Percentiles rank a stretch among this genome's conserved stretches.
phyloP scores from a whole-genome alignment of 1,284 basidiomycete species.

The Trichosporon coremiiforme region DNA sequence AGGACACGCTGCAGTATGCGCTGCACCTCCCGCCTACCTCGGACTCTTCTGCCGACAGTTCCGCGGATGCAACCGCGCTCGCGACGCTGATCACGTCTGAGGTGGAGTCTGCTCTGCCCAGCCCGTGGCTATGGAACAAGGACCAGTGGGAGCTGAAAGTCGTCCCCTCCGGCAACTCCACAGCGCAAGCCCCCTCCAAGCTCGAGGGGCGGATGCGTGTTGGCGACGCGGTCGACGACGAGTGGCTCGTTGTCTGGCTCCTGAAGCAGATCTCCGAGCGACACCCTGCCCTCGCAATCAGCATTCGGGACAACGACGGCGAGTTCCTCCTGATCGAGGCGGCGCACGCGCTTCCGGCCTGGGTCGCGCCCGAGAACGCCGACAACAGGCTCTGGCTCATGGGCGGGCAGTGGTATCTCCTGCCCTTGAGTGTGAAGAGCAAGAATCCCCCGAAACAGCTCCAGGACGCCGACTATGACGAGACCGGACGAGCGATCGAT shows the following conservation, averaged over 20 bases:
- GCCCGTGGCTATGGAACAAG: conserved; percentile 79
- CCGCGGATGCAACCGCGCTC: conserved; percentile 65
- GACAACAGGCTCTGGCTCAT: conserved; percentile 96
- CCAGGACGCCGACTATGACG: conserved; percentile 62
- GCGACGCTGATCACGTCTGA: conserved; percentile 68
- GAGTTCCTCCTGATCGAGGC: conserved; percentile 97
- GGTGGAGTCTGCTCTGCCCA: conserved; percentile 64
- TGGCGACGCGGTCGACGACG: conserved; percentile 91
- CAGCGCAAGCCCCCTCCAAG: conserved; percentile 16
- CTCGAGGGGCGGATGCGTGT: conserved; percentile 80
- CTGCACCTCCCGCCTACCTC: conserved; percentile 65
- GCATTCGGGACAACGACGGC: conserved; percentile 86
- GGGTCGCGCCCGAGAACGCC: conserved; percentile 88
- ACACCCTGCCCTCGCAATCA: conserved; percentile 74
- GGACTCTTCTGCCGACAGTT: conserved; percentile 53
- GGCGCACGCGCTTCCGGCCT: conserved; percentile 81
- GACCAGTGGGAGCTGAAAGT: conserved; percentile 82
- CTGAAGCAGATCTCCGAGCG: conserved; percentile 70
- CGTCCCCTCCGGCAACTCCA: conserved; percentile 35
- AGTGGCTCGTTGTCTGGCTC: conserved; percentile 92
- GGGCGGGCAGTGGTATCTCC: conserved; percentile 76
- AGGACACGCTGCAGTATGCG: conserved; percentile 77
- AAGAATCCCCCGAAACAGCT: conserved; percentile 61
- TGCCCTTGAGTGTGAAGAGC: conserved; percentile 75
- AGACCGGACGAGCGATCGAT: conserved; percentile 56